Evolutionary conservation across 2,329 filamentous ascomycete species (phyloP), one percentile per base, ranked within the genome.

Genomic region (Coniochaeta pulveracea): DNA sequence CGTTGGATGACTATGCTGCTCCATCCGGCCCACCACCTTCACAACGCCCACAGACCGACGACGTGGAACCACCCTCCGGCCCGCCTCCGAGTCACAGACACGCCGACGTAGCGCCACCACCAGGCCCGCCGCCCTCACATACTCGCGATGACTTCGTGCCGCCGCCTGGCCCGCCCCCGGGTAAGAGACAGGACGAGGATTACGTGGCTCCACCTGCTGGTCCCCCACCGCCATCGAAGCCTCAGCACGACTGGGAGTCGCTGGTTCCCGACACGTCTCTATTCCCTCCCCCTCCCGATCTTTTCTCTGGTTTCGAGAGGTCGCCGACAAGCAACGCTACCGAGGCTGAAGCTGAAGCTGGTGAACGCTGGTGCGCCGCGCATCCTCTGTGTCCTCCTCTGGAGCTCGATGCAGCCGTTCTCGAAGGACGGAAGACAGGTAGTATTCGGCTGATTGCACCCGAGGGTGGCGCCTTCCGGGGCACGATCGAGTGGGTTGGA

Each of bases 191-290:
- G 19, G 17, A n/a, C 27, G 24, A n/a, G 11, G 41, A 43, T 34
- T 51, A 49, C 32, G 40, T 38, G 14, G 46, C 45, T 1, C 46
- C 52, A 2, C 50, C 52, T 0, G 38, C 47, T 4, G 55, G 51
- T 11, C 57, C 51, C 9, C 60, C 52, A 0, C 55, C 60, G 3
- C 47, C 55, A 2, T 37, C 35, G 25, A 21, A 41, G 19, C 29
- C 35, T 26, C 51, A 74, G 43, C 80, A 85, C 50, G 74, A 82
- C 55, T 86, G 82, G 82, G 65, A 76, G 43, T 49, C 68, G 6
- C 70, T 76, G 3, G 78, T 85, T 2, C 80, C 81, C 0, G 81
- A 86, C 51, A 85, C 74, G 2, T 64, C 79, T 1, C 64, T 82
- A 8, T 72, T 86, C 26, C 81, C 81, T 2, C 80, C 80, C 0